A percentile compares a stretch with the other conserved stretches of the same genome.
These are phyloP conservation scores for Leccinum arenicola DNA, from an alignment of 768 basidiomycete species.

Conservation along the genomic window DNA sequence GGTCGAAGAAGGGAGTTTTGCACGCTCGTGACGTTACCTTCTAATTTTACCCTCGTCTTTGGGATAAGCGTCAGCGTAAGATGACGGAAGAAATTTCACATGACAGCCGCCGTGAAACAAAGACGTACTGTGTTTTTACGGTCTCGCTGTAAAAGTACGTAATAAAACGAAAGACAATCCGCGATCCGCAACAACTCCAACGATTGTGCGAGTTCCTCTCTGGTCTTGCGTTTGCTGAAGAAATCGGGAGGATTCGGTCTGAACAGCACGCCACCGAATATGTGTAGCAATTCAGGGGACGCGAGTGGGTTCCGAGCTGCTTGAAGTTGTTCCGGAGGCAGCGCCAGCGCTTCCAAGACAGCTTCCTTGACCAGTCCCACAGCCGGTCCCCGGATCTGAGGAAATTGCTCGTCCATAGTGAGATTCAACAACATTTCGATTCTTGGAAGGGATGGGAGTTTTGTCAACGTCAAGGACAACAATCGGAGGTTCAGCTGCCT, in stretches of 20 bases:
- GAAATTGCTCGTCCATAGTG: slow-evolving; percentile 45
- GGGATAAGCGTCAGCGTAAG: neutral
- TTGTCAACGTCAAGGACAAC: slow-evolving; percentile 50
- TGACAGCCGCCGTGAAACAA: neutral
- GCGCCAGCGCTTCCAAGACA: slow-evolving; percentile 48
- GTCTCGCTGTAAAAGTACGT: slow-evolving; percentile 61
- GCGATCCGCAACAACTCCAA: slow-evolving; percentile 60
- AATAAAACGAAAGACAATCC: slow-evolving; percentile 68
- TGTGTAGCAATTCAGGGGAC: slow-evolving; percentile 51
- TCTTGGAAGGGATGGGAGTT: slow-evolving; percentile 45
- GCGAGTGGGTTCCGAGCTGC: slow-evolving; percentile 44
- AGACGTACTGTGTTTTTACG: slow-evolving; percentile 48
- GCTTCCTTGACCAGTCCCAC: slow-evolving; percentile 70
- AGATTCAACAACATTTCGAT: slow-evolving; percentile 57
- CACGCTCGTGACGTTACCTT: slow-evolving; percentile 41
- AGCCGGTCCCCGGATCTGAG: slow-evolving; percentile 68
- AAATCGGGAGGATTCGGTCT: slow-evolving; percentile 53
- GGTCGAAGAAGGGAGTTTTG: slow-evolving; percentile 46
- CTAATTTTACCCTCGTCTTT: slow-evolving; percentile 53
- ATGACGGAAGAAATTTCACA: neutral
- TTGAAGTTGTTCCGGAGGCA: slow-evolving; percentile 10
- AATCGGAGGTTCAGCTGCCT: slow-evolving; percentile 63
- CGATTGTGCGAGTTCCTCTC: slow-evolving; percentile 49
- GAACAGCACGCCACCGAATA: slow-evolving; percentile 61
- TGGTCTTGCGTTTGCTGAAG: slow-evolving; percentile 36